Percentiles rank a stretch among this genome's conserved stretches.
These are phyloP conservation scores for Pythium diclinum DNA, from an alignment of 352 stramenopile species.

Conservation along the genomic window DNA sequence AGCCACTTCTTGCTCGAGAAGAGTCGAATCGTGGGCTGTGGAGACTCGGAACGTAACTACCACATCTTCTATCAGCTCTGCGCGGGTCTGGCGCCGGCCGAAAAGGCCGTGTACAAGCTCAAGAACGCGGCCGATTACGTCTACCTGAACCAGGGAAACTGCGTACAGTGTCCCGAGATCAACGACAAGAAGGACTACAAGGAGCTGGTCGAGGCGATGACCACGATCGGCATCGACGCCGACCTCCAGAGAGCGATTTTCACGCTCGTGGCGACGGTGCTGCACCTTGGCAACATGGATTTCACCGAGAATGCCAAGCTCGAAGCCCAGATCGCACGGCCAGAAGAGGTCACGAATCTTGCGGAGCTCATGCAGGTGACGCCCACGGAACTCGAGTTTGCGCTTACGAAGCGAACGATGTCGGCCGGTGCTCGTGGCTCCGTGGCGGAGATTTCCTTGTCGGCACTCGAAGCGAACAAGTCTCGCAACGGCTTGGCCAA, in stretches of 20 bases:
- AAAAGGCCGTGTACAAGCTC: conserved; percentile 79
- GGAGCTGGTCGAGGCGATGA: conserved; percentile 91
- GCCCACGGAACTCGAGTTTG: conserved; percentile 78
- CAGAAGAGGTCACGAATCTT: conserved; percentile 66
- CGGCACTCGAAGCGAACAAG: conserved; percentile 76
- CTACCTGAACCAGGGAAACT: conserved; percentile 94
- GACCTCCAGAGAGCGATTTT: conserved; percentile 95
- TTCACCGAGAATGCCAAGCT: conserved; percentile 87
- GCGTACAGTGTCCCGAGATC: conserved; percentile 90
- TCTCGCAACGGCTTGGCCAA: conserved; percentile 95
- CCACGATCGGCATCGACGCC: conserved; percentile 83
- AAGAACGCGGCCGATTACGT: conserved; percentile 88
- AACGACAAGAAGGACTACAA: conserved; percentile 95
- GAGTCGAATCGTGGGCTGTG: conserved; percentile 93
- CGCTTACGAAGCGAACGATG: conserved; percentile 88
- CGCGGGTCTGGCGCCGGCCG: conserved; percentile 61
- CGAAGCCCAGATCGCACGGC: conserved; percentile 63
- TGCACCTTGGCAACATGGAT: conserved; percentile 97
- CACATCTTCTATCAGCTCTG: conserved; percentile 99
- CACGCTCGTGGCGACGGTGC: conserved; percentile 93
- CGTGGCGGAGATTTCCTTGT: conserved; percentile 84
- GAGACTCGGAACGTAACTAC: conserved; percentile 95
- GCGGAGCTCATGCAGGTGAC: conserved; percentile 87
- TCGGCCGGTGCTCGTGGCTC: conserved; percentile 79
- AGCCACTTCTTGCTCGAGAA: conserved; percentile 99